Percentiles rank a stretch among this genome's conserved stretches.
Conservation (phyloP, 345 rosid species). For the Salix udensis region DNA sequence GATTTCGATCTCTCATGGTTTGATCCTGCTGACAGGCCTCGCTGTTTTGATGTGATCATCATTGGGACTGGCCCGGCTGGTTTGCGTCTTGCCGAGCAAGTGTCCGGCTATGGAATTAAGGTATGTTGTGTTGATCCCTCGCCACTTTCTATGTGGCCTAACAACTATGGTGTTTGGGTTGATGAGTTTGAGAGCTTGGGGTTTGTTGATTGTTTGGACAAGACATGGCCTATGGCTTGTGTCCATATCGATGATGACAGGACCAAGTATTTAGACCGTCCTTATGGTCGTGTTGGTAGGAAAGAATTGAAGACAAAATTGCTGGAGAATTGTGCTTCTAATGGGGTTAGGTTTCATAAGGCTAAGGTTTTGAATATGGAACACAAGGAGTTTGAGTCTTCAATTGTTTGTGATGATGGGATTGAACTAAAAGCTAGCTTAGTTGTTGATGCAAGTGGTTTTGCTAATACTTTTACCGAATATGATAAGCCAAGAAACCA, state of each 20-base stretch:
- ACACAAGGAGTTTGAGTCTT: constrained; percentile 50
- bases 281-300: constrained; percentile 57
- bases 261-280: constrained; percentile 50
- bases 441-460: constrained; percentile 62
- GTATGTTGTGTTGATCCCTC: constrained; percentile 70
- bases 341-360: constrained; percentile 50
- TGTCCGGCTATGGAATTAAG: constrained; percentile 43
- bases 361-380: constrained; percentile 61
- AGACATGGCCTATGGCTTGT: constrained; percentile 52
- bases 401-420: constrained; percentile 51
- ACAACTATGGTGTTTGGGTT: constrained; percentile 71
- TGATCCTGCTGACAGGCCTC: constrained; percentile 26
- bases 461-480: constrained; percentile 37
- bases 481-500: constrained; percentile 53
- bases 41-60: constrained; percentile 47
- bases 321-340: constrained; percentile 42
- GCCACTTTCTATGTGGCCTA: constrained; percentile 59
- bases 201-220: constrained; percentile 51
- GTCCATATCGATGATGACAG: constrained; percentile 42
- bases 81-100: constrained; percentile 61
- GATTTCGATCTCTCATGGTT: constrained; percentile 42
- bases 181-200: constrained; percentile 62
- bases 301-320: constrained; percentile 39
- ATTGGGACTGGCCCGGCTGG: constrained; percentile 73
- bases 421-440: constrained; percentile 48